Conservation (phyloP, 1,139 yeast species). For the Arxiozyma slooffiae region DNA sequence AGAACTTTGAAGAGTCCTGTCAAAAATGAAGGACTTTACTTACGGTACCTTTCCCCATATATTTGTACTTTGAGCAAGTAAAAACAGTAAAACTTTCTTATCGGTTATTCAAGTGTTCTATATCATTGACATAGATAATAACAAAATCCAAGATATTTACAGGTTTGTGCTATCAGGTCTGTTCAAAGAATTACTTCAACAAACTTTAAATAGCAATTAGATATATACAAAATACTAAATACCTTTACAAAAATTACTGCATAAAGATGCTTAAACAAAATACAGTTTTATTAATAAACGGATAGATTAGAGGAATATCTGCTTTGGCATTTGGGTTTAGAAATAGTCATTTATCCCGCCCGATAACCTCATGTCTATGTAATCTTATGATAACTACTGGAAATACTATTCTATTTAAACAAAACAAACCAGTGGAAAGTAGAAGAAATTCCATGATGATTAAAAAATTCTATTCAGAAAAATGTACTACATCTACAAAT, state of each 20-base stretch:
- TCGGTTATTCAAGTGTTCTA: not conserved
- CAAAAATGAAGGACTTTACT: too few species aligned
- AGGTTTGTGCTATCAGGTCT: not conserved
- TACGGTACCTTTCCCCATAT: not conserved
- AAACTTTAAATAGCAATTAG: not conserved
- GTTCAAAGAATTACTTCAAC: not conserved
- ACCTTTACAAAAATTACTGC: not conserved
- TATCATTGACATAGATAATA: not conserved
- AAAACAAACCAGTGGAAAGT: not conserved
- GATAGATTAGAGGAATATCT: not conserved
- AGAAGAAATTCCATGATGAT: not conserved
- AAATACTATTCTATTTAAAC: not conserved
- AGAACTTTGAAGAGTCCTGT: too few species aligned
- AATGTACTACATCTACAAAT: constrained; percentile 7
- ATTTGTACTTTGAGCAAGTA: not conserved
- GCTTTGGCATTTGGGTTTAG: not conserved
- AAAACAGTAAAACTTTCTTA: too few species aligned
- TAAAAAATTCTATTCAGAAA: constrained; percentile 4
- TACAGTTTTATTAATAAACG: not conserved
- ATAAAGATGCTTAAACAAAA: not conserved
- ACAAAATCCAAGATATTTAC: not conserved
- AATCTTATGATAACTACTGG: too few species aligned
- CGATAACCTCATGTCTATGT: not conserved
- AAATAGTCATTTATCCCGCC: not conserved
- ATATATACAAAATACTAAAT: too few species aligned